phyloP scores from a whole-genome alignment of 2,329 filamentous ascomycete genomes.

The Fonsecaea nubica region DNA sequence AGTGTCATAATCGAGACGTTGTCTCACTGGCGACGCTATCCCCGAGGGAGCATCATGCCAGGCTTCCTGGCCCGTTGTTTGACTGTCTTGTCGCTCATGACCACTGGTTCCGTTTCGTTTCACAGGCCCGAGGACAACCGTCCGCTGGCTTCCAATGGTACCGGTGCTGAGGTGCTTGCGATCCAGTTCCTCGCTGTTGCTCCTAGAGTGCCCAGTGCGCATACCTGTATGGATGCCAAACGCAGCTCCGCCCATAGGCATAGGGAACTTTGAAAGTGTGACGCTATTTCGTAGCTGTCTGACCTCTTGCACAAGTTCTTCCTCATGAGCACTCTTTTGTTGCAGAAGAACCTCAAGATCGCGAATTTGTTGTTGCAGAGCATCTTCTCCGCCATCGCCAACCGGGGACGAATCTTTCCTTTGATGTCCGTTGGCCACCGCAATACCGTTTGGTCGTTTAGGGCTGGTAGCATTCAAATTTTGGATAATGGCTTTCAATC shows the following conservation, averaged over 20 bases:
- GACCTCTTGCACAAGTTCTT: conserved; percentile 84
- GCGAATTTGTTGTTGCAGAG: conserved; percentile 78
- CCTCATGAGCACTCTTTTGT: conserved; percentile 74
- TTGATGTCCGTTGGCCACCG: conserved; percentile 32
- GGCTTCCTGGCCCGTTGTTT: conserved; percentile 12
- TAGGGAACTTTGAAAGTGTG: conserved; percentile 35
- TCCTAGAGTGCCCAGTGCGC: conserved; percentile 48
- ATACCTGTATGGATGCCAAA: conserved; percentile 36
- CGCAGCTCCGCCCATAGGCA: conserved; percentile 30
- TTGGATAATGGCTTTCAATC: conserved; percentile 96
- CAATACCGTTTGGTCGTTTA: conserved; percentile 39
- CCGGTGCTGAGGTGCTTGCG: conserved; percentile 35
- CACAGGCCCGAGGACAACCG: conserved; percentile 33
- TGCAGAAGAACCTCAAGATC: conserved; percentile 77
- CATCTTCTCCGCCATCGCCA: conserved; percentile 50
- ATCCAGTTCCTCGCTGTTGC: conserved; percentile 34
- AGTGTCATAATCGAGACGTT: conserved; percentile 34
- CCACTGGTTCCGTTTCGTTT: conserved; percentile 10
- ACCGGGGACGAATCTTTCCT: conserved; percentile 20
- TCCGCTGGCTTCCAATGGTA: conserved; percentile 34
- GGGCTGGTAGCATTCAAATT: conserved; percentile 72
- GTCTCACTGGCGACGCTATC: conserved; percentile 15
- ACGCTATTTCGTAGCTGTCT: conserved; percentile 64
- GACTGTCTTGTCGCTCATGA: conserved; percentile 18
- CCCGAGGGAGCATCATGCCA: conserved; percentile 23